Evolutionary conservation across 768 basidiomycete species (phyloP).

Genomic region (Punctularia strigosozonata): DNA sequence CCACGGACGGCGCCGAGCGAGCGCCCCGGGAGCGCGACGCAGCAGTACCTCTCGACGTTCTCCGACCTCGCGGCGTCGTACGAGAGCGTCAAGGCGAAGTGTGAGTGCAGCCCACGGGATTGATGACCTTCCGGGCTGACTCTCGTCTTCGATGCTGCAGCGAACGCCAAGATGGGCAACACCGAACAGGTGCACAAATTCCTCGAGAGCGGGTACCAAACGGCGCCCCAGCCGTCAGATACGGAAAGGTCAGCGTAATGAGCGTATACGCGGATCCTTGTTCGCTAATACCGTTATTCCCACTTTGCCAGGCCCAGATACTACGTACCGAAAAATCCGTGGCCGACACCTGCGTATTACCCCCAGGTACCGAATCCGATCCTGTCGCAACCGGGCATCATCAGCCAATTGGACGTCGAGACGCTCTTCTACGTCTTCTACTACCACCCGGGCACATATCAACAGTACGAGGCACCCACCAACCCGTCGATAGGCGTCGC

Average conservation of each 20-base stretch:
- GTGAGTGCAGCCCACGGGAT: slow-evolving; percentile 27
- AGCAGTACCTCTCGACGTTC: slow-evolving; percentile 75
- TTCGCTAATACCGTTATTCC: background rate
- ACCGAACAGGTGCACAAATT: slow-evolving; percentile 86
- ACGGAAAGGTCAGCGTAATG: slow-evolving; percentile 66
- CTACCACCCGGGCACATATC: slow-evolving; percentile 94
- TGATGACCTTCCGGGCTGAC: background rate
- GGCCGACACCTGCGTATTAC: slow-evolving; percentile 86
- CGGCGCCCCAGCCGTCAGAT: slow-evolving; percentile 85
- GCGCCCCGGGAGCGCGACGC: too few species aligned
- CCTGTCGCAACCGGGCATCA: slow-evolving; percentile 73
- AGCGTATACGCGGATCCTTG: slow-evolving; percentile 6
- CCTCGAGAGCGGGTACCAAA: slow-evolving; percentile 83
- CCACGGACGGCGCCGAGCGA: slow-evolving; percentile 33
- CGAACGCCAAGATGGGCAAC: slow-evolving; percentile 77
- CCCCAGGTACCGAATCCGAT: slow-evolving; percentile 79
- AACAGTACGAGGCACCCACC: slow-evolving; percentile 54
- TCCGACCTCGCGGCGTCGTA: slow-evolving; percentile 92
- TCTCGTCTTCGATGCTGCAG: slow-evolving; percentile 19
- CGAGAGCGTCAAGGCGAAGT: slow-evolving; percentile 94
- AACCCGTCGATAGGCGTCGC: background rate
- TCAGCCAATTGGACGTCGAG: slow-evolving; percentile 89
- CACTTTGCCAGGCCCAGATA: slow-evolving; percentile 69
- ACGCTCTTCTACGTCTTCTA: slow-evolving; percentile 99
- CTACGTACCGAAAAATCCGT: slow-evolving; percentile 89